Base-by-base conservation (phyloP, 73 alveolate genomes). In the Symbiodinium pilosum region DNA sequence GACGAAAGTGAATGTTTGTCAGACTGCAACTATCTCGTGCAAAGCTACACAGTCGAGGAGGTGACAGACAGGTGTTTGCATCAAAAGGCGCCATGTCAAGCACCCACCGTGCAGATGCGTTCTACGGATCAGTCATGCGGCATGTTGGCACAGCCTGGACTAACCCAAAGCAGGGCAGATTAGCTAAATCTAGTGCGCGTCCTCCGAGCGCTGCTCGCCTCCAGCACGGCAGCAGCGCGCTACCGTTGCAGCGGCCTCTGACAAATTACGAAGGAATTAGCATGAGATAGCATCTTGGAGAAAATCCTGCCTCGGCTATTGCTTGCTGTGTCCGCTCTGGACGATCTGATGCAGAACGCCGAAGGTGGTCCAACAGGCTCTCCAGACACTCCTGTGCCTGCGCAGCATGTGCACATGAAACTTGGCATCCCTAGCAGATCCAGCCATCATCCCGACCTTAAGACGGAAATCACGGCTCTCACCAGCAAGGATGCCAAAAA, bases 201-300 rank as follows among this genome's bases (percentile, higher is more conserved):
- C 97, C 97, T 91, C 97, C 43, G 97, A 91, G 41, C 97, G 87
- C 52, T 91, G 97, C 97, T 91, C 97, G 39, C 88, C 88, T 54
- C 97, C 97, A 24, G 97, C 97, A 6, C 97, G 97, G 88, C 97
- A 91, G 97, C 97, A 91, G 52, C 97, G 97, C 59, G 97, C 97
- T 32, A 91, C 97, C 42, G 88, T 91, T 42, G 89, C 36, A 43
- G 97, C 97, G n/a, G 97, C 97, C 97, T 91, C 32, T 16, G 41
- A 6, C 59, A 47, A 47, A 14, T 6, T 14, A 34, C 21, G n/a
- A 14, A 59, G 38, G 77, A 4, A 20, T 59, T 14, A 28, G 11
- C 32, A 34, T 59, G 77, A 28, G 77, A 30, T 75, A 26, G 20
- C 41, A 30, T 32, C 43, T 30, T 16, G 44, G 38, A 30, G 43